Evolutionary conservation across 78 protist species (phyloP), one percentile per base, ranked within the genome.

Genomic region (Dictyostelium purpureum): DNA sequence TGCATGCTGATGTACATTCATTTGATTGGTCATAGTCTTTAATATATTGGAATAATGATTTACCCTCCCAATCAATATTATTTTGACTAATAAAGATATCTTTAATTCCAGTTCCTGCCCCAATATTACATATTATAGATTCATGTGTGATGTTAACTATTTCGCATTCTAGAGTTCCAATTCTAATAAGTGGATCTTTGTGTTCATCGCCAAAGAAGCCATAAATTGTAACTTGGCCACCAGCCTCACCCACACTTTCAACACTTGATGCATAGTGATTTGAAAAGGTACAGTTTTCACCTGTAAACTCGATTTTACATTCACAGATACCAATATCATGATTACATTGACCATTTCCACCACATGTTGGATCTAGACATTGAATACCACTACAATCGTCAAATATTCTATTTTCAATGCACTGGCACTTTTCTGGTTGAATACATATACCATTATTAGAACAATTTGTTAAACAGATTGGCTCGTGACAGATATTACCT

Each of bases 281-380:
- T 63, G 71, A n/a, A 5, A 24, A 56, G 4, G 1, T 56, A 56
- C 66, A 56, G 24, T 56, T 24, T 2, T 24, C 37, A 0, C 66
- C 66, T 10, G 18, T 12, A 3, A 24, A 56, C 0, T 9, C 33
- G 21, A 7, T 24, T 0, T 9, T n/a, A 26, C 66, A 56, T 6
- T 5, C 24, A 24, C 66, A 56, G 21, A 24, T 9, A 0, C 66
- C 66, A 26, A 7, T 56, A 16, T 24, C 21, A 52, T 52, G 31
- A 52, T 52, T 52, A 26, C 59, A 52, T 10, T 10, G 6, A 52
- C 59, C 59, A 52, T 52, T 28, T 26, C 37, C 1, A 61, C 38
- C 70, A 61, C 70, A 61, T 14, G 70, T 14, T 31, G 70, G 70
- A 61, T 61, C 70, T 61, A 61, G 31, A 31, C 70, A 61, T 28